Percentiles rank a stretch among this genome's conserved stretches.
These are phyloP conservation scores for Linnemannia hyalina DNA, from an alignment of 192 early-diverging fungal species.

Conservation along the genomic window DNA sequence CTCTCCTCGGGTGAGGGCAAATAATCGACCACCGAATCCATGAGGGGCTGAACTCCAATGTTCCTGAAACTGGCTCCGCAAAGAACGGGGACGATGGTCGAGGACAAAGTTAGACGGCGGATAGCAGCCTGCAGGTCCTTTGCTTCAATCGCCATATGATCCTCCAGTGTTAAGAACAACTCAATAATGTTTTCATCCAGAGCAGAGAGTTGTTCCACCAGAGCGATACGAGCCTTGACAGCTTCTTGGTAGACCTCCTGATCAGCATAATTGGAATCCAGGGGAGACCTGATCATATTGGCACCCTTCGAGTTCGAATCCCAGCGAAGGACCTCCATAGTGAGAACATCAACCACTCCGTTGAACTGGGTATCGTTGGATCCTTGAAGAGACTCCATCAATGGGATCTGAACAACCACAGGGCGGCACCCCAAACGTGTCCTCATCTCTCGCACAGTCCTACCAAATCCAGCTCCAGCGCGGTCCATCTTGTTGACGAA, in stretches of 20 bases:
- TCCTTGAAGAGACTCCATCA: conserved; percentile 54
- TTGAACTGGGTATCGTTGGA: conserved; percentile 63
- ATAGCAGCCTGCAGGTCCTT: conserved; percentile 75
- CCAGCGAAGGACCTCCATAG: conserved; percentile 79
- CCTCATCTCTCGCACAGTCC: conserved; percentile 70
- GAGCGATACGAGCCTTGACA: conserved; percentile 67
- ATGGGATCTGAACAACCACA: conserved; percentile 81
- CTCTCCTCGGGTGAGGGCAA: conserved; percentile 85
- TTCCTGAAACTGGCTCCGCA: conserved; percentile 92
- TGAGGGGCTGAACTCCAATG: conserved; percentile 92
- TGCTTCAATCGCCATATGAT: conserved; percentile 77
- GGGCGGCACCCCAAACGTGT: conserved; percentile 71
- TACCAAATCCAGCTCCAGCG: conserved; percentile 76
- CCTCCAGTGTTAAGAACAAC: conserved; percentile 83
- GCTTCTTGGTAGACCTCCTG: conserved; percentile 61
- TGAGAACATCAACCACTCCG: conserved; percentile 81
- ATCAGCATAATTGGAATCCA: conserved; percentile 50
- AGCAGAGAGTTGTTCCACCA: conserved; percentile 89
- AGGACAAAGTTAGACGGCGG: conserved; percentile 76
- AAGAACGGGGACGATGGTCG: conserved; percentile 84
- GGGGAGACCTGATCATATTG: conserved; percentile 38
- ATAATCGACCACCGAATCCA: conserved; percentile 91
- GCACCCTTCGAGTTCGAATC: conserved; percentile 63
- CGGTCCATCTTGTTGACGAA: conserved; percentile 99
- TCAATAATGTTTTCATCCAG: conserved; percentile 90